phyloP scores from a whole-genome alignment of 2,329 filamentous ascomycete species.

The Venturia oleaginea region DNA sequence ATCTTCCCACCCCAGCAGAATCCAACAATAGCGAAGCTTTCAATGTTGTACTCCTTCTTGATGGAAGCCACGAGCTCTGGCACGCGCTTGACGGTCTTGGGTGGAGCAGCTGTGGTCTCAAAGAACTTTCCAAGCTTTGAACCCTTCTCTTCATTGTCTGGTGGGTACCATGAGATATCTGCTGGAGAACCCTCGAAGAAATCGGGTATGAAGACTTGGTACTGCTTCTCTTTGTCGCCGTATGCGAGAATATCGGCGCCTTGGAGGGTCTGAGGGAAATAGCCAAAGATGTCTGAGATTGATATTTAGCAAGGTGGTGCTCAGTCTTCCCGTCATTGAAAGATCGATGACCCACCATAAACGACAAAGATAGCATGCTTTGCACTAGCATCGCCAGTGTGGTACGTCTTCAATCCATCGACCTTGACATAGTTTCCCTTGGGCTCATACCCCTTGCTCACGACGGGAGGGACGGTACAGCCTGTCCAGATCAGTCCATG shows the following conservation, averaged over 20 bases:
- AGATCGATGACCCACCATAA: slow-evolving; percentile 25
- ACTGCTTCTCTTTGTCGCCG: slow-evolving; percentile 58
- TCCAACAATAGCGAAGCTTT: slow-evolving; percentile 50
- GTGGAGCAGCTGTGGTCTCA: slow-evolving; percentile 46
- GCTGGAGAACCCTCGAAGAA: slow-evolving; percentile 73
- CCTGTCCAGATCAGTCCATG: slow-evolving; percentile 19
- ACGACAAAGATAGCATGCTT: slow-evolving; percentile 49
- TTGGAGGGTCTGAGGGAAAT: slow-evolving; percentile 54
- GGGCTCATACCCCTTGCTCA: slow-evolving; percentile 41
- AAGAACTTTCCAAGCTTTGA: slow-evolving; percentile 53
- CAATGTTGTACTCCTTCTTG: slow-evolving; percentile 25
- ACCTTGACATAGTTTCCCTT: slow-evolving; percentile 52
- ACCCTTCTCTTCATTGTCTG: slow-evolving; percentile 50
- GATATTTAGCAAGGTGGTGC: too few species aligned
- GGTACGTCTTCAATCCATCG: slow-evolving; percentile 54
- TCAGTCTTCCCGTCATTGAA: too few species aligned
- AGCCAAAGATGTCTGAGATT: slow-evolving; percentile 49
- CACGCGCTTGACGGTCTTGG: slow-evolving; percentile 47
- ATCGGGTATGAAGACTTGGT: slow-evolving; percentile 85
- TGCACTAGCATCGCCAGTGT: slow-evolving; percentile 47
- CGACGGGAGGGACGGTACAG: slow-evolving; percentile 43
- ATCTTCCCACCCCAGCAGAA: slow-evolving; percentile 54
- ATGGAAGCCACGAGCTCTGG: slow-evolving; percentile 47
- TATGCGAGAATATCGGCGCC: slow-evolving; percentile 54
- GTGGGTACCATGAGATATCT: slow-evolving; percentile 52